Base-by-base conservation (phyloP, 1,284 basidiomycete genomes). In the Kwoniella shivajii region DNA sequence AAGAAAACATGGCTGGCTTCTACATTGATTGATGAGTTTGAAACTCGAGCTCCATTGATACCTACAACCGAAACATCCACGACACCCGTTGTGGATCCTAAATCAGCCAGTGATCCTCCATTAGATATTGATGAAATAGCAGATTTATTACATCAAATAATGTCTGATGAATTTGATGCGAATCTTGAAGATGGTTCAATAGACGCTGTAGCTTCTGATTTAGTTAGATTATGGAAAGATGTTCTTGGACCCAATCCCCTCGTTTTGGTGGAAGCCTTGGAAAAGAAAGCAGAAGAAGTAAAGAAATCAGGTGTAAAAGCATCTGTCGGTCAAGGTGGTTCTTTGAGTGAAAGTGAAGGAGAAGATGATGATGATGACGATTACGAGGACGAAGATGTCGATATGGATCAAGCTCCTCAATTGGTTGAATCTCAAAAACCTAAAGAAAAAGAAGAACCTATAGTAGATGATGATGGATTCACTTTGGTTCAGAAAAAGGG, bases 391-490 rank as follows among this genome's bases (percentile, higher is more conserved):
- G 83, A 81, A 57, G 82, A 79, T 16, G 76, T 69, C 79, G 80
- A 79, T 39, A 61, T 69, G 46, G 75, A 77, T 37, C 68, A 65
- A 34, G 83, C 79, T 4, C 87, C 88, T 3, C 79, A 82, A 67
- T 77, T 88, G 31, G 69, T 87, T 6, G 72, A 74, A 45, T 59
- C 63, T 9, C 66, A 75, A 36, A 41, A 55, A 36, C 38, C 61
- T 24, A 62, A 69, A 57, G 73, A 73, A 39, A 80, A 76, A 53
- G 77, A 82, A 44, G 86, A 88, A 70, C 86, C 86, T 0, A 83
- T 88, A 50, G 82, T 92, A 0, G 92, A 93, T 67, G 88, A 91
- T 57, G 90, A 94, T 56, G 92, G 92, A 0, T 94, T 95, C 70
- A 90, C 87, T 1, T 71, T 87, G 41, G 89, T 94, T 3, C 86